Percentiles rank a stretch among this genome's conserved stretches.
phyloP scores from a whole-genome alignment of 129 eudicot genomes.

The Chrysanthemum seticuspe region DNA sequence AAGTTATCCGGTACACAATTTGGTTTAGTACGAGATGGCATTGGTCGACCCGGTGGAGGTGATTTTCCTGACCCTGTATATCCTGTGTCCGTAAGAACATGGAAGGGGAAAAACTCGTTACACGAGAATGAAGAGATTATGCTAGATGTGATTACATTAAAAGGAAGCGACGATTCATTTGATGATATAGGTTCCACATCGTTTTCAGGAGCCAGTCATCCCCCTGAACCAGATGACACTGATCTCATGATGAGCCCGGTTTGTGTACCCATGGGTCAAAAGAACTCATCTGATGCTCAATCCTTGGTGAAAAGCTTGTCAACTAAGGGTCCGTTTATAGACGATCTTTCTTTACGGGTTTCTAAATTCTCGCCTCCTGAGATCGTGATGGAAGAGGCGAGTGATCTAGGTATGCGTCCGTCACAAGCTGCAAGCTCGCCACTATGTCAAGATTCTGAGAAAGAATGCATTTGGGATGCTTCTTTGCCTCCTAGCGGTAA shows the following conservation, averaged over 20 bases:
- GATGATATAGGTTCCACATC: constrained; percentile 62
- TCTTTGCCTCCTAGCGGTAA: constrained; percentile 85
- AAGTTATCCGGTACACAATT: constrained; percentile 32
- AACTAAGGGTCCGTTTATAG: constrained; percentile 57
- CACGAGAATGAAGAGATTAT: constrained; percentile 52
- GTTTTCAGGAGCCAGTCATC: constrained; percentile 82
- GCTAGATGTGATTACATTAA: constrained; percentile 47
- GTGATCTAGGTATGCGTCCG: no score
- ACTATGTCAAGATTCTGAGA: constrained; percentile 50
- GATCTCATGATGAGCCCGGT: constrained; percentile 73
- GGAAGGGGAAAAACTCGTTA: constrained; percentile 54
- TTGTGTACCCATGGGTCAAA: constrained; percentile 58
- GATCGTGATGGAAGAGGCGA: constrained; percentile 17
- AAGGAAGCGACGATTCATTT: constrained; percentile 47
- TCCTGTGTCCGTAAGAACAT: constrained; percentile 32
- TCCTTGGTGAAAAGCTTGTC: constrained; percentile 52
- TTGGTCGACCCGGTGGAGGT: constrained; percentile 16
- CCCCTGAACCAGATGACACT: constrained; percentile 68
- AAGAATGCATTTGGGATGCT: constrained; percentile 85
- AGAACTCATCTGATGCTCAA: constrained; percentile 37
- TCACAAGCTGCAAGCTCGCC: constrained; percentile 20
- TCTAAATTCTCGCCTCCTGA: constrained; percentile 44
- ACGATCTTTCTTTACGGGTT: constrained; percentile 52
- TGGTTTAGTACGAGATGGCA: constrained; percentile 35
- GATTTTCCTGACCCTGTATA: constrained; percentile 22